phyloP scores from a whole-genome alignment of 1,284 basidiomycete species.

The Golubevia pallescens region DNA sequence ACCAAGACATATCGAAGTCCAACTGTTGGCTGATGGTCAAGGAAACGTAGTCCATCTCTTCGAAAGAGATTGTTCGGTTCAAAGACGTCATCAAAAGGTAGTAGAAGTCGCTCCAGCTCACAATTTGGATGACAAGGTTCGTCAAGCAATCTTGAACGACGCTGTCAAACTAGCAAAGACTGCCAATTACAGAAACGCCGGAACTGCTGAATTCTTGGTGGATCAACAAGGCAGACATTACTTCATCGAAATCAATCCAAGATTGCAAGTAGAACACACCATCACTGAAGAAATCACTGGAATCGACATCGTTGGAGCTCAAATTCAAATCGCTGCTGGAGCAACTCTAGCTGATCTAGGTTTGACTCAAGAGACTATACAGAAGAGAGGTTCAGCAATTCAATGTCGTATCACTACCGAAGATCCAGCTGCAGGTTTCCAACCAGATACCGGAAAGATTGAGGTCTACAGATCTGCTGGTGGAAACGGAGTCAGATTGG shows the following conservation, averaged over 20 bases:
- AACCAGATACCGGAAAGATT: conserved; percentile 98
- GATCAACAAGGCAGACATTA: conserved; percentile 94
- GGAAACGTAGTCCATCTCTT: conserved; percentile 97
- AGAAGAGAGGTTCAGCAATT: conserved; percentile 94
- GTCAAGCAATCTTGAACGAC: conserved; percentile 83
- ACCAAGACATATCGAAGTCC: conserved; percentile 96
- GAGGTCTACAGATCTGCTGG: conserved; percentile 98
- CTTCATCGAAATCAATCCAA: conserved; percentile 82
- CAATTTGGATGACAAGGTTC: conserved; percentile 86
- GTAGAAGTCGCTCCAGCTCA: conserved; percentile 98
- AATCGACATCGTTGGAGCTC: conserved; percentile 96
- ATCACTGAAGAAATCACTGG: conserved; percentile 92
- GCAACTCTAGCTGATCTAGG: conserved; percentile 94
- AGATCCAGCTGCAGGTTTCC: conserved; percentile 87
- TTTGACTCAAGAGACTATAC: conserved; percentile 93
- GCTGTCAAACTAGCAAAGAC: conserved; percentile 93
- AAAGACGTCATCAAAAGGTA: conserved; percentile 96
- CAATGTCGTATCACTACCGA: conserved; percentile 99
- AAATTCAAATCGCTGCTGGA: conserved; percentile 97
- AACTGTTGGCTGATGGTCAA: conserved; percentile 85
- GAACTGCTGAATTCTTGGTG: conserved; percentile 89
- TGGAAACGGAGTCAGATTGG: conserved; percentile 96
- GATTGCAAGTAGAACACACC: conserved; percentile 70
- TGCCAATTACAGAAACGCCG: conserved; percentile 93
- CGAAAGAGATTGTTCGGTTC: conserved; percentile 98